Conservation (phyloP, 1,284 basidiomycete genomes). For the Neolentinus lepideus region DNA sequence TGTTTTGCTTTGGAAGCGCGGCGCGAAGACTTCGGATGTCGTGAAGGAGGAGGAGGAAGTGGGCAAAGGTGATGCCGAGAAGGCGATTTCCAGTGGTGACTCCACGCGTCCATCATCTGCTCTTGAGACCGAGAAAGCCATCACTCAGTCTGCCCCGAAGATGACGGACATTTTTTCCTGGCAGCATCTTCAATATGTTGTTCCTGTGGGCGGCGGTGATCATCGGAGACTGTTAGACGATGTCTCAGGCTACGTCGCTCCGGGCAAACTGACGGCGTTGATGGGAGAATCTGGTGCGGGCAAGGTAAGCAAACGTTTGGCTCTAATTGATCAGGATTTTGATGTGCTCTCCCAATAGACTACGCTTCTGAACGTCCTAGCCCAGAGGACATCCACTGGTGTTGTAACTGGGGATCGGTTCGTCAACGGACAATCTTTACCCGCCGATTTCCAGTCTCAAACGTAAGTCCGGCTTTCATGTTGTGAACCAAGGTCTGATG, state of each 20-base stretch:
- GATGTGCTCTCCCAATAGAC: constrained; percentile 14
- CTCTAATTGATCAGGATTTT: background rate
- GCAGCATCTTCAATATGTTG: constrained; percentile 23
- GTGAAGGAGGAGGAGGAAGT: constrained; percentile 2
- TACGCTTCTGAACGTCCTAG: constrained; percentile 44
- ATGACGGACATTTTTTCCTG: constrained; percentile 14
- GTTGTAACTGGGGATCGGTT: constrained; percentile 44
- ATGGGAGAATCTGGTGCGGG: constrained; percentile 31
- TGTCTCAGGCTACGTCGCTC: constrained; percentile 46
- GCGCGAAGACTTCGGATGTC: constrained; percentile 4
- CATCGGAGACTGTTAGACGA: constrained; percentile 36
- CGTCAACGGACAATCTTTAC: constrained; percentile 40
- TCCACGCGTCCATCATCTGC: background rate
- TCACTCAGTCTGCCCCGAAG: background rate
- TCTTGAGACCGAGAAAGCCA: background rate
- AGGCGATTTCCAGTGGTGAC: background rate
- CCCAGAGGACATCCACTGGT: constrained; percentile 41
- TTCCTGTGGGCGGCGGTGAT: constrained; percentile 33
- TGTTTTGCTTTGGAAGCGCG: constrained; percentile 24
- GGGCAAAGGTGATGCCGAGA: background rate
- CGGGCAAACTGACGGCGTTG: constrained; percentile 30
- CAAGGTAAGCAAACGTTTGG: constrained; percentile 14
- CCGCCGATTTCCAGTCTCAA: constrained; percentile 34
- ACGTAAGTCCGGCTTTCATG: constrained; percentile 10
- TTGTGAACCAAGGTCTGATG: background rate